Percentiles rank a stretch among this genome's conserved stretches.
Evolutionary conservation across 1,284 basidiomycete species (phyloP).

Genomic region (Ceratorhiza oryzae-sativae): DNA sequence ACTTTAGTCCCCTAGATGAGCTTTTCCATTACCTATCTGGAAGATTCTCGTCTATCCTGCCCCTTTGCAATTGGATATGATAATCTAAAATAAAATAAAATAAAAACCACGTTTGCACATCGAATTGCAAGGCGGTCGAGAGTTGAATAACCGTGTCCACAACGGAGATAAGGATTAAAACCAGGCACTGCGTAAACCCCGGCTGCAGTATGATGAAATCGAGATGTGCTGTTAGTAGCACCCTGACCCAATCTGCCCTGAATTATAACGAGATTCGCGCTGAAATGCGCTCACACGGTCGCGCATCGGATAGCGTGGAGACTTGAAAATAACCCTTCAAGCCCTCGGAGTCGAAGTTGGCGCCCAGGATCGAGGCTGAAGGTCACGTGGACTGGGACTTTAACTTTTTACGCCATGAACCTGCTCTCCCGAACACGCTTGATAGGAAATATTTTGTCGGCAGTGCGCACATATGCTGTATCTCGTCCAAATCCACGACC

Average conservation of each 20-base stretch:
- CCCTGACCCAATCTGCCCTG: no score
- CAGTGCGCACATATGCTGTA: slow-evolving; percentile 30
- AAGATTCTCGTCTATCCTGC: no score
- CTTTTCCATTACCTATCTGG: background rate
- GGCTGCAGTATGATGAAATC: background rate
- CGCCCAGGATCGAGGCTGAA: background rate
- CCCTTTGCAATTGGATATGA: no score
- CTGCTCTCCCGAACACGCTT: background rate
- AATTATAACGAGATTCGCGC: no score
- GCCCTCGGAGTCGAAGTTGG: background rate
- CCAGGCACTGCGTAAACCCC: no score
- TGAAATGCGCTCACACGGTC: no score
- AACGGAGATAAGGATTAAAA: background rate
- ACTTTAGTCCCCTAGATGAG: slow-evolving; percentile 12
- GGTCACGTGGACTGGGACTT: slow-evolving; percentile 15
- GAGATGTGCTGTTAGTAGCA: no score
- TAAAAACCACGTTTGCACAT: background rate
- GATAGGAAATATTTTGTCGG: background rate
- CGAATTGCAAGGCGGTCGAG: background rate
- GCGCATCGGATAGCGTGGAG: no score
- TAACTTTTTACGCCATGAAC: slow-evolving; percentile 8
- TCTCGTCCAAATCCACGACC: slow-evolving; percentile 41
- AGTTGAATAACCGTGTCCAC: background rate
- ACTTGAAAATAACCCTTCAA: no score
- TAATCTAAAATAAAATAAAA: no score